Evolutionary conservation across 2,329 filamentous ascomycete genomes (phyloP), one percentile per base, ranked within the genome.

Genomic region (Cladosporium sp.): DNA sequence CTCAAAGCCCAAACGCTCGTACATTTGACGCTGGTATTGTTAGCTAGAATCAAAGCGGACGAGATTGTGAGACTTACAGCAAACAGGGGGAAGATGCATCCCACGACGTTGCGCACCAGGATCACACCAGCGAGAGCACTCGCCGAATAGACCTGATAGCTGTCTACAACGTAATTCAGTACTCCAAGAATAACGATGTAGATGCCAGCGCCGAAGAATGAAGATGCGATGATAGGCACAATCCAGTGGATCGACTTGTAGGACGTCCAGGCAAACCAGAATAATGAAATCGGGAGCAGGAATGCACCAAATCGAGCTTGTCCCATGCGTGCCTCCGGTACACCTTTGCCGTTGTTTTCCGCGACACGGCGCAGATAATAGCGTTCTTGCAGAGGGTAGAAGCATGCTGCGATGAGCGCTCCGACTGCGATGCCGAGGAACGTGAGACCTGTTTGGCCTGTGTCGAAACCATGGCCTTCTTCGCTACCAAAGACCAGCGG

Each of bases 181-280:
- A 81, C 81, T 77, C 81, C 82, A 0, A 84, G 73, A 43, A 84
- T 63, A 73, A 82, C 82, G 53, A 82, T 79, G 69, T 82, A 73
- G 16, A 82, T 67, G 53, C 82, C 76, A 13, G 56, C 56, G 21
- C 53, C 56, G 25, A 61, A 58, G 18, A 58, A 36, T 8, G 53
- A 58, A 34, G 56, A 79, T 76, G 78, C 74, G 2, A 81, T 65
- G 23, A 63, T 63, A 0, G 82, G 81, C 2, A 82, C 76, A 57
- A 83, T 75, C 67, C 68, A 66, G 36, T 64, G 74, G 51, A 79
- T 81, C 64, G 77, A 77, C 7, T 73, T 66, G 30, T 76, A 69
- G 26, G 74, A 30, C 70, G 73, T 77, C 57, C 78, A 69, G 6
- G 78, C 69, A 14, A 82, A 67, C 70, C 68, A 71, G 57, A 72